Percentiles rank a stretch among this genome's conserved stretches.
phyloP scores from a whole-genome alignment of 148 eudicot genomes.

The Silene conica region DNA sequence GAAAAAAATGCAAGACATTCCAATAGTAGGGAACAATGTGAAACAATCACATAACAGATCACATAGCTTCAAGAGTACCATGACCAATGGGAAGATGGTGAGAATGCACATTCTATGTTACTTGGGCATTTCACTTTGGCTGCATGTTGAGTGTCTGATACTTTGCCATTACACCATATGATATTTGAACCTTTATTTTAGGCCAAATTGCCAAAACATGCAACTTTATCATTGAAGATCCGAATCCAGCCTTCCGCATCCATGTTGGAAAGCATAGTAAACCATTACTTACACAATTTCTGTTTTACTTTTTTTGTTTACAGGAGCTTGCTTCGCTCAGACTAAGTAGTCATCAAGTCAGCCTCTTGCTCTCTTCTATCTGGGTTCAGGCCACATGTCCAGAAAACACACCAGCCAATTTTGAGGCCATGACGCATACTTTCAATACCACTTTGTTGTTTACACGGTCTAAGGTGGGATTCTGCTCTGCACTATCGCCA shows the following conservation, averaged over 20 bases:
- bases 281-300: neutral
- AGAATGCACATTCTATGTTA: conserved; percentile 17
- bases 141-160: neutral
- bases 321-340: conserved; percentile 66
- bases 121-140: too few species aligned
- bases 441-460: conserved; percentile 61
- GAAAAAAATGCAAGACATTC: conserved; percentile 28
- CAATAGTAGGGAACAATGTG: conserved; percentile 23
- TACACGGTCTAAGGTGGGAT: conserved; percentile 62
- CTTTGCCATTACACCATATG: neutral
- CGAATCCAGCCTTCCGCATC: neutral
- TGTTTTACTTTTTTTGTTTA: conserved; percentile 6
- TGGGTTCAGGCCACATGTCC: conserved; percentile 73
- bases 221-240: neutral
- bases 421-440: conserved; percentile 84
- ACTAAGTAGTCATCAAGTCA: conserved; percentile 81
- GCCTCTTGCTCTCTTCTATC: conserved; percentile 78
- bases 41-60: conserved; percentile 35
- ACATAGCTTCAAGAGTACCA: conserved; percentile 49
- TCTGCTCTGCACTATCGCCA: neutral
- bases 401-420: conserved; percentile 66
- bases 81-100: conserved; percentile 54
- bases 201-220: neutral
- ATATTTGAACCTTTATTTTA: neutral
- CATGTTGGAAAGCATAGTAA: neutral